Conservation (phyloP, 2,329 filamentous ascomycete genomes). For the Exophiala alcalophila region DNA sequence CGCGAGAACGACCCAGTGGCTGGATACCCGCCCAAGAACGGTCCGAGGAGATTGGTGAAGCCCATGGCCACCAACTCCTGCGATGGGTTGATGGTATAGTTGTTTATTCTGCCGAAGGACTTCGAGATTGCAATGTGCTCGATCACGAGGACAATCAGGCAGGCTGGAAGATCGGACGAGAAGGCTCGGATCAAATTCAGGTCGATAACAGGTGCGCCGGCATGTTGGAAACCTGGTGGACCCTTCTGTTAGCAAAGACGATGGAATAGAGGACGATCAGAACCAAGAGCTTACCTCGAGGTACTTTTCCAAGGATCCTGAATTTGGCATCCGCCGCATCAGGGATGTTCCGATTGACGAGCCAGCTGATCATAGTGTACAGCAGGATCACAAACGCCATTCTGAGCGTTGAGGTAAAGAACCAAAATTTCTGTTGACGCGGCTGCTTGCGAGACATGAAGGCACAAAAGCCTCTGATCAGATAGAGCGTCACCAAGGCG, state of each 20-base stretch:
- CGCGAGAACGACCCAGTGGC: slow-evolving; percentile 92
- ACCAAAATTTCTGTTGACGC: slow-evolving; percentile 67
- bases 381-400: slow-evolving; percentile 87
- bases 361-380: slow-evolving; percentile 85
- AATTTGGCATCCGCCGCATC: slow-evolving; percentile 28
- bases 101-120: slow-evolving; percentile 90
- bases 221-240: slow-evolving; percentile 81
- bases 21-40: slow-evolving; percentile 86
- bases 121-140: slow-evolving; percentile 97
- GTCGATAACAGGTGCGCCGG: slow-evolving; percentile 69
- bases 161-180: slow-evolving; percentile 69
- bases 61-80: slow-evolving; percentile 97
- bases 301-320: slow-evolving; percentile 30
- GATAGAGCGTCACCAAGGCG: slow-evolving; percentile 71
- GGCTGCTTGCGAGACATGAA: slow-evolving; percentile 67
- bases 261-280: too few species aligned
- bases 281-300: too few species aligned
- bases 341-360: slow-evolving; percentile 68
- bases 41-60: slow-evolving; percentile 80
- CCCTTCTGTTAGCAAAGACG: too few species aligned
- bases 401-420: slow-evolving; percentile 82
- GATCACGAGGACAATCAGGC: slow-evolving; percentile 85
- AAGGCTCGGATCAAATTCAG: slow-evolving; percentile 64
- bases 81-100: slow-evolving; percentile 90
- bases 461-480: slow-evolving; percentile 65